These are phyloP conservation scores for Pseudogymnoascus sp. DNA, from an alignment of 2,329 filamentous ascomycete species.

Conservation along the genomic window DNA sequence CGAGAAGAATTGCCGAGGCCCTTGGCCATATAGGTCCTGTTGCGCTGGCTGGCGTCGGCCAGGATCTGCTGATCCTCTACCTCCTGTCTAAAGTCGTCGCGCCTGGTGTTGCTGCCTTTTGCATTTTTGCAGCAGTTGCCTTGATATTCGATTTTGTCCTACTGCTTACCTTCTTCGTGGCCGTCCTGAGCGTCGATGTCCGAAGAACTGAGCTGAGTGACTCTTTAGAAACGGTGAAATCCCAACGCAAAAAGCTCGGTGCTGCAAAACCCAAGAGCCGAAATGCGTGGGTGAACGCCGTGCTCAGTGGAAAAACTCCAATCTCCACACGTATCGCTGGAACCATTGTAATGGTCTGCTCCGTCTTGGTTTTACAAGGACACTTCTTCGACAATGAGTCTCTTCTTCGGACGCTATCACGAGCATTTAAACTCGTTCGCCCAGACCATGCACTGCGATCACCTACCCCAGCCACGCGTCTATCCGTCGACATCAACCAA, in stretches of 20 bases:
- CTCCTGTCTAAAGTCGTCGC: constrained; percentile 58
- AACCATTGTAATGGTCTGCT: constrained; percentile 62
- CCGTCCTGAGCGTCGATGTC: constrained; percentile 72
- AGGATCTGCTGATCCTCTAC: constrained; percentile 60
- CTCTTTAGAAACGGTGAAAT: constrained; percentile 40
- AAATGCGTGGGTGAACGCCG: constrained; percentile 49
- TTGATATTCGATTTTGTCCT: constrained; percentile 71
- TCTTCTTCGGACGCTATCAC: constrained; percentile 29
- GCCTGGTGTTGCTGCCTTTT: constrained; percentile 65
- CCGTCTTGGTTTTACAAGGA: constrained; percentile 66
- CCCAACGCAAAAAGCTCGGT: not conserved
- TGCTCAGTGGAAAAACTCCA: constrained; percentile 56
- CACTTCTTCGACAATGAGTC: constrained; percentile 63
- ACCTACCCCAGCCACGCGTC: constrained; percentile 28
- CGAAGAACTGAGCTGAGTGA: constrained; percentile 67
- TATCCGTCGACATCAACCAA: constrained; percentile 58
- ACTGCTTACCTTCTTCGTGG: constrained; percentile 69
- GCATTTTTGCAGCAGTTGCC: constrained; percentile 66
- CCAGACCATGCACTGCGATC: constrained; percentile 10
- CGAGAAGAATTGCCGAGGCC: constrained; percentile 61
- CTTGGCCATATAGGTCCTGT: constrained; percentile 65
- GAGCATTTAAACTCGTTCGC: constrained; percentile 23
- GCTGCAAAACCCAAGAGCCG: constrained; percentile 27
- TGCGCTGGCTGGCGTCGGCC: constrained; percentile 56
- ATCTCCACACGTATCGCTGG: constrained; percentile 68